Evolutionary conservation across 192 early-diverging fungal genomes (phyloP).

Genomic region (Entomortierella lignicola): DNA sequence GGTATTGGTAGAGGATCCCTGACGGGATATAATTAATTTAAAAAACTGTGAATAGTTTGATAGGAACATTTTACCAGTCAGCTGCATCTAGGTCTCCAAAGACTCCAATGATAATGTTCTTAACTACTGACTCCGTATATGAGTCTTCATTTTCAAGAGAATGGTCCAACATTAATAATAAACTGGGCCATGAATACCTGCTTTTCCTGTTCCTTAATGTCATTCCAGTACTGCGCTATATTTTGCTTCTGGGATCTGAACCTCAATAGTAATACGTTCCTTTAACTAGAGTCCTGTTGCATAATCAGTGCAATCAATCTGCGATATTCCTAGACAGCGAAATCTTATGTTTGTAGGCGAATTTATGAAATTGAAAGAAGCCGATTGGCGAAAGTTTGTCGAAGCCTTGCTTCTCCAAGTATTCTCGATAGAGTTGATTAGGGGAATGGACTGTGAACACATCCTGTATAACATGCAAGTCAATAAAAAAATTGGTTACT

Average conservation of each 20-base stretch:
- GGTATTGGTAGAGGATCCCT: conserved; percentile 12
- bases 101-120: conserved; percentile 1
- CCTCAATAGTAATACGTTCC: background rate
- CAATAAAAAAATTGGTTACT: conserved; percentile 1
- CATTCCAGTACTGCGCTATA: conserved; percentile 1
- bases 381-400: conserved; percentile 4
- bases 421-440: background rate
- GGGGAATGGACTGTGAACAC: background rate
- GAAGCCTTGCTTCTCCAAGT: background rate
- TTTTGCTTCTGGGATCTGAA: background rate
- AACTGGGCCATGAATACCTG: conserved; percentile 3
- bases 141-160: conserved; percentile 10
- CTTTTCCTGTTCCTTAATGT: background rate
- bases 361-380: background rate
- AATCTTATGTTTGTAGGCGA: conserved; percentile 5
- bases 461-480: conserved; percentile 6
- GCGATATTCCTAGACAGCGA: background rate
- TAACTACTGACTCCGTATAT: background rate
- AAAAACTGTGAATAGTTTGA: background rate
- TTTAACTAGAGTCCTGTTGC: background rate
- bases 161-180: background rate
- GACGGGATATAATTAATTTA: background rate
- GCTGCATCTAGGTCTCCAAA: conserved; percentile 8
- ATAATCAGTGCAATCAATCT: conserved; percentile 5
- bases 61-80: background rate